phyloP scores from a whole-genome alignment of 1,284 basidiomycete genomes.

The Papiliotrema nemorosa region DNA sequence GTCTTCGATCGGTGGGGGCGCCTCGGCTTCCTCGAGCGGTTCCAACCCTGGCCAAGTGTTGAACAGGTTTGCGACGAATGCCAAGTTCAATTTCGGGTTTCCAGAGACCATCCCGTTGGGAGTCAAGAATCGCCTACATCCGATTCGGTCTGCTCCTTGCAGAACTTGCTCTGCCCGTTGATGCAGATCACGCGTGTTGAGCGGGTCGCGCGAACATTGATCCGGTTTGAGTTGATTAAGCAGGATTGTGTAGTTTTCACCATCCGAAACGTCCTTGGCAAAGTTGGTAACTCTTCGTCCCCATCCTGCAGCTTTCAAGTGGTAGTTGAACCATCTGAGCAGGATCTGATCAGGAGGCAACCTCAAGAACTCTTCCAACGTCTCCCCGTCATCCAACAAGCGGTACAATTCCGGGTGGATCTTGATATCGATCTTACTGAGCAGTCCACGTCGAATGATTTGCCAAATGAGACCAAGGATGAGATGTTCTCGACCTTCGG shows the following conservation, averaged over 20 bases:
- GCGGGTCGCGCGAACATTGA: constrained; percentile 84
- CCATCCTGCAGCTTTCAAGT: constrained; percentile 93
- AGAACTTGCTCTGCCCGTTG: constrained; percentile 86
- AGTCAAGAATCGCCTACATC: constrained; percentile 93
- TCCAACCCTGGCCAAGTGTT: constrained; percentile 93
- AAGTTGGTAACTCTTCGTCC: constrained; percentile 91
- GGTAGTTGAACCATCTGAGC: constrained; percentile 97
- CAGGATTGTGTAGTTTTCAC: constrained; percentile 95
- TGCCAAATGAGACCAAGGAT: constrained; percentile 99
- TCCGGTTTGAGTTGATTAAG: constrained; percentile 93
- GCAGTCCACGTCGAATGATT: constrained; percentile 88
- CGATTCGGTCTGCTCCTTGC: constrained; percentile 88
- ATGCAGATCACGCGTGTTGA: constrained; percentile 78
- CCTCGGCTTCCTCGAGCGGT: constrained; percentile 84
- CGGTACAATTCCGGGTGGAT: constrained; percentile 95
- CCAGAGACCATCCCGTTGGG: constrained; percentile 85
- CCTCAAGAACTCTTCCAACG: constrained; percentile 87
- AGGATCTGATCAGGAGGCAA: constrained; percentile 96
- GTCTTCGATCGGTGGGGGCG: constrained; percentile 74
- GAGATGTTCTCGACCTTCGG: constrained; percentile 91
- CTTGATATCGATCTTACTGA: constrained; percentile 96
- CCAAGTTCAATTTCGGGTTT: constrained; percentile 97
- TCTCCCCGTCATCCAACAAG: constrained; percentile 93
- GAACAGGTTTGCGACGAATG: constrained; percentile 97
- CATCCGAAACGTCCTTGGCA: constrained; percentile 88